Conservation (phyloP, 345 rosid genomes). For the Brassica cretica region DNA sequence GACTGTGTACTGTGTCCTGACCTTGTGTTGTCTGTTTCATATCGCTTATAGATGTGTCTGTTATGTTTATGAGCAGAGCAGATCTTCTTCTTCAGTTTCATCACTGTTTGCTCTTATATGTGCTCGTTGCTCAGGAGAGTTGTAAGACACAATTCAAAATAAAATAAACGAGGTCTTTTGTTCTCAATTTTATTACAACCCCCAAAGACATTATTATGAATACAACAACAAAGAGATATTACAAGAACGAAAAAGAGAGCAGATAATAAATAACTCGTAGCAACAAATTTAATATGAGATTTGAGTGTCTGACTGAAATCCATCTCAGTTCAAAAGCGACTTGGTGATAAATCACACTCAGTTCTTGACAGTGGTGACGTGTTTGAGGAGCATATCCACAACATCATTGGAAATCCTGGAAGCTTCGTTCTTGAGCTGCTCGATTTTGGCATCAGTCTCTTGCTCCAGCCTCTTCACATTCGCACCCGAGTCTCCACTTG, state of each 20-base stretch:
- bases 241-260: neutral
- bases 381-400: constrained; percentile 82
- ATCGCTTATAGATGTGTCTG: too few relatives aligned
- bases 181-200: constrained; percentile 14
- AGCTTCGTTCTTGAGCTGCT: constrained; percentile 55
- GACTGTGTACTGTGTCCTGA: too few relatives aligned
- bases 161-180: too few relatives aligned
- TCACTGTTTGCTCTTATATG: too few relatives aligned
- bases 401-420: constrained; percentile 70
- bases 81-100: too few relatives aligned
- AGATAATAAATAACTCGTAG: constrained; percentile 20
- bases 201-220: constrained; percentile 16
- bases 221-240: constrained; percentile 10
- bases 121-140: too few relatives aligned
- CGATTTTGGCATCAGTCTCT: constrained; percentile 75
- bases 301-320: neutral
- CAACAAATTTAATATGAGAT: constrained; percentile 11
- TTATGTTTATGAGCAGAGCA: too few relatives aligned
- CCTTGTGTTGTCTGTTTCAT: too few relatives aligned
- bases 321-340: constrained; percentile 18
- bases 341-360: constrained; percentile 29
- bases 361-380: constrained; percentile 80
- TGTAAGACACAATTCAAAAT: too few relatives aligned
- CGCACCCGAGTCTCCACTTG: constrained; percentile 90
- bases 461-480: constrained; percentile 88